A percentile compares a stretch with the other conserved stretches of the same genome.
These are phyloP conservation scores for Fistulifera pelliculosa DNA, from an alignment of 108 stramenopile species.

Conservation along the genomic window DNA sequence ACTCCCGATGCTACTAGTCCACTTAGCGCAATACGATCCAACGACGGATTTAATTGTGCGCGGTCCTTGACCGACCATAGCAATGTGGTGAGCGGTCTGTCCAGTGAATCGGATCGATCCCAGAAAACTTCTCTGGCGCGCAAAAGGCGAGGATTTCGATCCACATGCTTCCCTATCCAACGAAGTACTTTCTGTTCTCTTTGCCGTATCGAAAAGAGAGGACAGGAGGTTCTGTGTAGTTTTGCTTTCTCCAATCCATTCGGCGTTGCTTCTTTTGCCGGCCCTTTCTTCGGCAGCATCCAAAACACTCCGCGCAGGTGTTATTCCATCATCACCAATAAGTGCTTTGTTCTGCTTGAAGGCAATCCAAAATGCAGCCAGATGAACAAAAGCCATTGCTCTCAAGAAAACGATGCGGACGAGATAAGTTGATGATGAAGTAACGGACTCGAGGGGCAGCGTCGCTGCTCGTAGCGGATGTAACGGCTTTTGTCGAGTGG, in stretches of 20 bases:
- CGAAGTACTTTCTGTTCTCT: slow-evolving; percentile 2
- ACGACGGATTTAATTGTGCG: slow-evolving; percentile 40
- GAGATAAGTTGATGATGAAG: slow-evolving; percentile 11
- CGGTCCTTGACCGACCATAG: slow-evolving; percentile 44
- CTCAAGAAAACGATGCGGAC: slow-evolving; percentile 59
- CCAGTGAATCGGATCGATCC: slow-evolving; percentile 36
- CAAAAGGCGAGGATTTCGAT: not conserved
- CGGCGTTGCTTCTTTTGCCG: slow-evolving; percentile 15
- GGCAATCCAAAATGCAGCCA: slow-evolving; percentile 49
- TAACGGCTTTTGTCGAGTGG: no score
- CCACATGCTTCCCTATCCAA: not conserved
- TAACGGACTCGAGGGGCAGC: no score
- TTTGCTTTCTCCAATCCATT: slow-evolving; percentile 10
- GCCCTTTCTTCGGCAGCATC: slow-evolving; percentile 26
- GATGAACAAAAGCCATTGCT: slow-evolving; percentile 47
- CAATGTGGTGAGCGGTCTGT: slow-evolving; percentile 35
- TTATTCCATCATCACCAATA: slow-evolving; percentile 52
- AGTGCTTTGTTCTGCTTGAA: slow-evolving; percentile 46
- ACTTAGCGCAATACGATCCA: slow-evolving; percentile 40
- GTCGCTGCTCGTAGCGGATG: no score
- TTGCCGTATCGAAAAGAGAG: not conserved
- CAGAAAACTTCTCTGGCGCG: slow-evolving; percentile 30
- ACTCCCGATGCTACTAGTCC: slow-evolving; percentile 31
- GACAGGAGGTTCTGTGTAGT: not conserved
- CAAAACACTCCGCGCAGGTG: slow-evolving; percentile 37